Percentiles rank a stretch among this genome's conserved stretches.
Evolutionary conservation across 495 filamentous ascomycete species (phyloP).

Genomic region (Daldinia loculata): DNA sequence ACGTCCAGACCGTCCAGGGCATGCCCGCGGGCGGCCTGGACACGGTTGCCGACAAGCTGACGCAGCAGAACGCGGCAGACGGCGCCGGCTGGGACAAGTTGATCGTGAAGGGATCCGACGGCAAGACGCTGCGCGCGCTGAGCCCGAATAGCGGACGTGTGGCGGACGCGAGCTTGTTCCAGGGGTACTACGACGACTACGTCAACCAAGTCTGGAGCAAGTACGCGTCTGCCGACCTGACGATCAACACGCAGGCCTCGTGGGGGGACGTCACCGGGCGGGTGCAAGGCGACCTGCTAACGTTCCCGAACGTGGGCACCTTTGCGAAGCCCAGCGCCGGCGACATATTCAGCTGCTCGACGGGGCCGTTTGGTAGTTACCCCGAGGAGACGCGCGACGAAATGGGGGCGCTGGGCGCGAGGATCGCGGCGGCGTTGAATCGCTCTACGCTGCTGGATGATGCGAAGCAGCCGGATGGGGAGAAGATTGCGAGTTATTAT

Average conservation of each 20-base stretch:
- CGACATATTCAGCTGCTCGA: slow-evolving; percentile 77
- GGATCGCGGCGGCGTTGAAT: slow-evolving; percentile 74
- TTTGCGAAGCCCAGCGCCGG: slow-evolving; percentile 66
- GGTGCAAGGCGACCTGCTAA: slow-evolving; percentile 58
- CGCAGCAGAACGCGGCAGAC: slow-evolving; percentile 62
- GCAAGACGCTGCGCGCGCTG: slow-evolving; percentile 66
- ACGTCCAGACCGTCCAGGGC: slow-evolving; percentile 65
- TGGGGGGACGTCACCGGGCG: slow-evolving; percentile 59
- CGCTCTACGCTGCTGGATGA: slow-evolving; percentile 67
- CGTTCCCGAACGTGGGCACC: slow-evolving; percentile 57
- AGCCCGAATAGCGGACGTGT: slow-evolving; percentile 72
- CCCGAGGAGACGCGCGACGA: slow-evolving; percentile 47
- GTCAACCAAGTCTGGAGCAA: slow-evolving; percentile 70
- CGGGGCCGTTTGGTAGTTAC: slow-evolving; percentile 68
- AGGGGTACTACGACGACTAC: slow-evolving; percentile 69
- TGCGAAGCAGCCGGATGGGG: slow-evolving; percentile 60
- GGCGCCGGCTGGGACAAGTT: slow-evolving; percentile 70
- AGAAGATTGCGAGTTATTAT: slow-evolving; percentile 61
- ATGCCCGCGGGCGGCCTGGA: slow-evolving; percentile 65
- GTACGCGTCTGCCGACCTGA: slow-evolving; percentile 60
- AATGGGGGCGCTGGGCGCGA: slow-evolving; percentile 65
- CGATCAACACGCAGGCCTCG: slow-evolving; percentile 69
- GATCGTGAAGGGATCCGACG: slow-evolving; percentile 59
- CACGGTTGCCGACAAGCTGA: slow-evolving; percentile 61
- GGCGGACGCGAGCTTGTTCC: slow-evolving; percentile 62